Evolutionary conservation across 495 filamentous ascomycete genomes (phyloP).

Genomic region (Annulohypoxylon bovei): DNA sequence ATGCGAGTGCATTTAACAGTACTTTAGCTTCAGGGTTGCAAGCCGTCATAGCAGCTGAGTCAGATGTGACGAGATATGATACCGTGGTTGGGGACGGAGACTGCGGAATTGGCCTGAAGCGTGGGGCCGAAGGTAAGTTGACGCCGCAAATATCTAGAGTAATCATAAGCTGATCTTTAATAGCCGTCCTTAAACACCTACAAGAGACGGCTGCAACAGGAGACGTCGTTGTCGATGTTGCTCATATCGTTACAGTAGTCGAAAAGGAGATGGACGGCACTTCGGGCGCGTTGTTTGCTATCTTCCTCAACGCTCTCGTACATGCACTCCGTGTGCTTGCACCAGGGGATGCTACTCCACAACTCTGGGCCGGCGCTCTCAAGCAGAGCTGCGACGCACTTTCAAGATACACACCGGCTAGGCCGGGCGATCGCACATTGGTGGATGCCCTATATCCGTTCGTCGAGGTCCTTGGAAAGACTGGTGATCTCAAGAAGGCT

Average conservation of each 20-base stretch:
- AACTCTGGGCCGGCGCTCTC: conserved; percentile 81
- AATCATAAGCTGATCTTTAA: neutral
- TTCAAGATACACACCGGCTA: conserved; percentile 87
- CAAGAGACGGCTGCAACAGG: conserved; percentile 64
- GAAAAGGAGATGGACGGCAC: conserved; percentile 95
- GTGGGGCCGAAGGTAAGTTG: conserved; percentile 80
- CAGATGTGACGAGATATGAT: conserved; percentile 87
- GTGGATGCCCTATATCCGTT: conserved; percentile 93
- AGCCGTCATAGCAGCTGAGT: conserved; percentile 78
- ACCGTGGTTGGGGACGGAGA: conserved; percentile 96
- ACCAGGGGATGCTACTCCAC: conserved; percentile 55
- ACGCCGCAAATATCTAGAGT: neutral
- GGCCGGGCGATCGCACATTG: conserved; percentile 87
- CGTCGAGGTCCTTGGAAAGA: conserved; percentile 71
- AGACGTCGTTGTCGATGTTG: conserved; percentile 77
- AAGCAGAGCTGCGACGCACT: conserved; percentile 74
- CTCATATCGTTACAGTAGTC: conserved; percentile 81
- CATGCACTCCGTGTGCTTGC: conserved; percentile 72
- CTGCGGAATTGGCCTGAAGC: conserved; percentile 89
- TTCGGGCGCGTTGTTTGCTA: conserved; percentile 92
- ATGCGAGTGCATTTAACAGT: conserved; percentile 65
- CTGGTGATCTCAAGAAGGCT: conserved; percentile 72
- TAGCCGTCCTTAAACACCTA: conserved; percentile 76
- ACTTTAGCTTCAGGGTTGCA: conserved; percentile 74
- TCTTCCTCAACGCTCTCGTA: conserved; percentile 92